A percentile compares a stretch with the other conserved stretches of the same genome.
These are phyloP conservation scores for Leccinum uliginosum DNA, from an alignment of 768 basidiomycete species.

Conservation along the genomic window DNA sequence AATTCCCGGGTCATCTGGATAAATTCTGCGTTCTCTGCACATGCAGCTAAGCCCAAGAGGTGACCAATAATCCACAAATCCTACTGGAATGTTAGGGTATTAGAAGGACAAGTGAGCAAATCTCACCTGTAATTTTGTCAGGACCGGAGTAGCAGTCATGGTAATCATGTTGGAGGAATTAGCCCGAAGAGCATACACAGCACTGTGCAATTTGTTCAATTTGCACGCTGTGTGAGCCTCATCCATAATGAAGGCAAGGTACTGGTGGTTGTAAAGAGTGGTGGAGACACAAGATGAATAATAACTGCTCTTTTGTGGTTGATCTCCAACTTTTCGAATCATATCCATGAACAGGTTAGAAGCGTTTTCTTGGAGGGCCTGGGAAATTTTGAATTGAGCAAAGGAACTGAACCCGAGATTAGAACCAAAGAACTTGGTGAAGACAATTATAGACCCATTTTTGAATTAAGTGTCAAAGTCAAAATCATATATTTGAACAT, in stretches of 20 bases:
- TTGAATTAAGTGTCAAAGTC: background rate
- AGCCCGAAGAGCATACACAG: background rate
- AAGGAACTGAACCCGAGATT: too few relatives aligned
- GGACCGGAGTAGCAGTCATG: conserved; percentile 2
- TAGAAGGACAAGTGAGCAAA: background rate
- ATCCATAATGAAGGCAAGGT: background rate
- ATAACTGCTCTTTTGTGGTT: background rate
- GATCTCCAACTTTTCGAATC: background rate
- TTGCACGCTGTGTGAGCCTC: conserved; percentile 5
- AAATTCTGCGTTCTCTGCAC: too few relatives aligned
- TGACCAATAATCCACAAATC: conserved; percentile 6
- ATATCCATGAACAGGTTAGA: background rate
- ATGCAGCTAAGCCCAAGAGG: background rate
- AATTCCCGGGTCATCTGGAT: background rate
- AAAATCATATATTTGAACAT: background rate
- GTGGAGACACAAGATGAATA: too few relatives aligned
- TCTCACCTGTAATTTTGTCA: conserved; percentile 5
- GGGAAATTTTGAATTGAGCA: too few relatives aligned
- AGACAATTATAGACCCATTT: background rate
- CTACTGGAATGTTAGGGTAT: background rate
- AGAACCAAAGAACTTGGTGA: too few relatives aligned
- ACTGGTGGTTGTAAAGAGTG: background rate
- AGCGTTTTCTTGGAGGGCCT: background rate
- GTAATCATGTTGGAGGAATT: rapidly evolving
- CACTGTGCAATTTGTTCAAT: background rate